Conservation (phyloP, 257 asterid species). For the Solanum paucissectum region DNA sequence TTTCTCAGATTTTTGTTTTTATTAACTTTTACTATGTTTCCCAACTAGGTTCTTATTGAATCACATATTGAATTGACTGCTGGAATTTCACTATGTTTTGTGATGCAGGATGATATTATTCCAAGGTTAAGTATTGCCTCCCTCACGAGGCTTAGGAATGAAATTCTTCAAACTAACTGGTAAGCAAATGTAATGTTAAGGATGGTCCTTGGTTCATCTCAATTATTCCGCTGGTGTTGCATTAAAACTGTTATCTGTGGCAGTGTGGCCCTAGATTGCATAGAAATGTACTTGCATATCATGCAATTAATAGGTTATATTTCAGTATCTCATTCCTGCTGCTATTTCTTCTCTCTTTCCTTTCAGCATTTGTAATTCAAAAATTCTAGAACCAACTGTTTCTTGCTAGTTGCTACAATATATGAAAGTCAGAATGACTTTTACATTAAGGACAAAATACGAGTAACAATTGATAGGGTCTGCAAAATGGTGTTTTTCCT, state of each 20-base stretch:
- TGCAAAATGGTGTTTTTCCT: background rate
- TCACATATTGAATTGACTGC: background rate
- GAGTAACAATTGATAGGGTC: background rate
- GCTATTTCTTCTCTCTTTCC: background rate
- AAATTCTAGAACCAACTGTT: background rate
- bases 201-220: background rate
- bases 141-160: conserved; percentile 72
- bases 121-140: conserved; percentile 76
- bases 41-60: background rate
- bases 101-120: conserved; percentile 70
- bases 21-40: background rate
- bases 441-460: background rate
- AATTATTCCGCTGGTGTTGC: background rate
- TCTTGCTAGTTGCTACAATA: background rate
- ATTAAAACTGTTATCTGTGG: background rate
- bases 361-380: background rate
- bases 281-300: background rate
- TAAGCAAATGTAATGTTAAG: conserved; percentile 22
- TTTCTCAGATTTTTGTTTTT: background rate
- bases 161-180: conserved; percentile 94
- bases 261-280: background rate
- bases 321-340: background rate
- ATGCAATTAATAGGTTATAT: background rate
- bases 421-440: background rate
- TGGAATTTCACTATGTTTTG: background rate